Conservation (phyloP, 257 asterid species). For the Prunella vulgaris region DNA sequence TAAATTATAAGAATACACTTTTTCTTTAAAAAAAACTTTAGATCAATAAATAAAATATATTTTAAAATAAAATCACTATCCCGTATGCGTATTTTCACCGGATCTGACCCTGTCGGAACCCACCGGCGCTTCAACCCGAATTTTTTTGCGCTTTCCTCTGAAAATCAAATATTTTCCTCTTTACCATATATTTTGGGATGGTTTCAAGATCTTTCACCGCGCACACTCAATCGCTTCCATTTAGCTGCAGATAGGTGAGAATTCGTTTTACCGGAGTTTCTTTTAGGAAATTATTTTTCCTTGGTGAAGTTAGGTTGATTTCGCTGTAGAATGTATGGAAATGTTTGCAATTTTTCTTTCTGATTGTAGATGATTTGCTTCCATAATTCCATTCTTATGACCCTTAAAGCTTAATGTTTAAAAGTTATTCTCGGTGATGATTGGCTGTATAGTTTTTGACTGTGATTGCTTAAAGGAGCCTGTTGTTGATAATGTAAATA, state of each 20-base stretch:
- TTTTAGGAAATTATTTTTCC: neutral
- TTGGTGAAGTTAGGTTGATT: conserved; percentile 20
- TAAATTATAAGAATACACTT: too few relatives aligned
- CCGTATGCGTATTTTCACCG: neutral
- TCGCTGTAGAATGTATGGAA: too few relatives aligned
- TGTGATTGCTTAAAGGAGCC: conserved; percentile 8
- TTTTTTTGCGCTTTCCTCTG: conserved; percentile 6
- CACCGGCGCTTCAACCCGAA: conserved; percentile 43
- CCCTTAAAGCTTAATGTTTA: neutral
- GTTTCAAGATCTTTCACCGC: conserved; percentile 24
- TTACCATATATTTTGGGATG: neutral
- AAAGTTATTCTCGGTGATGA: neutral
- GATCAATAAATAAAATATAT: too few relatives aligned
- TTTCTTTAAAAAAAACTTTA: too few relatives aligned
- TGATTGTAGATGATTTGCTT: neutral
- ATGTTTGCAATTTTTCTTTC: too few relatives aligned
- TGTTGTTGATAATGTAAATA: neutral
- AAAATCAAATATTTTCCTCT: conserved; percentile 40
- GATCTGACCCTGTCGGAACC: neutral
- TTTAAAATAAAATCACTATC: too few relatives aligned
- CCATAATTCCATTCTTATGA: neutral
- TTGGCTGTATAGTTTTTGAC: neutral
- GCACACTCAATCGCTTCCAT: neutral
- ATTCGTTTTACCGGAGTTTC: neutral
- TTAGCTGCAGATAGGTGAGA: conserved; percentile 11